Evolutionary conservation across 1,139 yeast species (phyloP), one percentile per base, ranked within the genome.

Genomic region (Suhomyces chickasaworum): DNA sequence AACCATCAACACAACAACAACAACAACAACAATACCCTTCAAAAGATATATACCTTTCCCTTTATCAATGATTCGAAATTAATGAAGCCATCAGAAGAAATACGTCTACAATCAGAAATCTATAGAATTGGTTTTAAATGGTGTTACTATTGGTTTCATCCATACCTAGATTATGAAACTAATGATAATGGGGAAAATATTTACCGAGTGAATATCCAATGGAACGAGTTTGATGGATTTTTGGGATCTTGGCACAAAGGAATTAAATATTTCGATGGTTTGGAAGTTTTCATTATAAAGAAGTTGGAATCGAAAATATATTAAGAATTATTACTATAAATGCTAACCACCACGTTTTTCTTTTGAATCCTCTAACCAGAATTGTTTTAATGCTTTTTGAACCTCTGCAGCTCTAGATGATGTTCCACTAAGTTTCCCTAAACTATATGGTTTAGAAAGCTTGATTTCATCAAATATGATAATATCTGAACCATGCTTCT

Each of bases 151-250:
- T 62, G 65, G 65, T 55, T 60, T 40, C 57, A 59, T 34, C 22
- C 52, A 7, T 44, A 42, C 41, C 56, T 57, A 39, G 64, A 29
- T 13, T 29, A 9, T 29, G 9, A 9, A 15, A 7, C 8, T 13
- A 13, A 5, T 29, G 18, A 29, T 6, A 3, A 3, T 13, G 6
- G 4, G 17, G 32, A 7, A 13, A 13, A 13, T 29, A 13, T 3
- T 5, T 12, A 17, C n/a, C 13, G 36, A 31, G 21, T 20, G 12
- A 18, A 5, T 2, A 37, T 52, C 6, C 33, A 49, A 6, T 86
- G 91, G 95, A 69, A 71, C 3, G 76, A 81, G 2, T 65, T 86
- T 50, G 96, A 89, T 59, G 96, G 96, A 0, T 75, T 73, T 54
- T 76, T 75, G 51, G 96, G 96, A 1, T 73, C 83, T 0, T 56